Percentiles rank a stretch among this genome's conserved stretches.
Conservation (phyloP, 2,329 filamentous ascomycete genomes). For the Sarocladium kiliense region DNA sequence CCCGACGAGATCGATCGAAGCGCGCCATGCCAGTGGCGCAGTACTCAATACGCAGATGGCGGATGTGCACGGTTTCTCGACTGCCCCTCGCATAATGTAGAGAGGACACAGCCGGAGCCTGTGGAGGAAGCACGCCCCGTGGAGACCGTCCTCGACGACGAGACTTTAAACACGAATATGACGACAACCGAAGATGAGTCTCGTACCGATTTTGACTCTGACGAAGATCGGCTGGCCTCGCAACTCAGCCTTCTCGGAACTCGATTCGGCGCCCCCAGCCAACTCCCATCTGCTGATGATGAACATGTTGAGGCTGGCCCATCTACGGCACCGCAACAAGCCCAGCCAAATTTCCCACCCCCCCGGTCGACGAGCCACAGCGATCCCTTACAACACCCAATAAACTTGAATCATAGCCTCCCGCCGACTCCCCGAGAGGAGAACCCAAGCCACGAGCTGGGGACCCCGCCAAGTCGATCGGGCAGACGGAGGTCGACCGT, state of each 20-base stretch:
- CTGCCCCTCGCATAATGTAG: no score
- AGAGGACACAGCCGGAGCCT: not conserved
- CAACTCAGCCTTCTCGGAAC: not conserved
- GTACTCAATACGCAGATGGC: no score
- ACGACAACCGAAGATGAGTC: not conserved
- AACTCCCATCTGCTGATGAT: not conserved
- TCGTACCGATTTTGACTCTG: not conserved
- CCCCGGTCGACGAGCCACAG: not conserved
- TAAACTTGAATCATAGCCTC: conserved; percentile 2
- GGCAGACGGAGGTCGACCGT: conserved; percentile 1
- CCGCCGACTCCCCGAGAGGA: conserved; percentile 6
- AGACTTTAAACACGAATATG: not conserved
- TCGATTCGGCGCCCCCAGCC: not conserved
- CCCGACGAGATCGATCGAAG: not conserved
- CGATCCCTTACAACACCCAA: not conserved
- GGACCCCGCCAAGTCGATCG: not conserved
- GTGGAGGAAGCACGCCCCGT: not conserved
- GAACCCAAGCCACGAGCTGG: not conserved
- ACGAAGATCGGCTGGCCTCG: not conserved
- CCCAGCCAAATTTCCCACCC: not conserved
- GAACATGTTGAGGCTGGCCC: not conserved
- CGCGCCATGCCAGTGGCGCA: no score
- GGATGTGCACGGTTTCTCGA: no score
- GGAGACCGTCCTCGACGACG: not conserved
- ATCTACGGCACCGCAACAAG: not conserved